Evolutionary conservation across 1,139 yeast species (phyloP), one percentile per base, ranked within the genome.

Genomic region (Arxiozyma heterogenica): DNA sequence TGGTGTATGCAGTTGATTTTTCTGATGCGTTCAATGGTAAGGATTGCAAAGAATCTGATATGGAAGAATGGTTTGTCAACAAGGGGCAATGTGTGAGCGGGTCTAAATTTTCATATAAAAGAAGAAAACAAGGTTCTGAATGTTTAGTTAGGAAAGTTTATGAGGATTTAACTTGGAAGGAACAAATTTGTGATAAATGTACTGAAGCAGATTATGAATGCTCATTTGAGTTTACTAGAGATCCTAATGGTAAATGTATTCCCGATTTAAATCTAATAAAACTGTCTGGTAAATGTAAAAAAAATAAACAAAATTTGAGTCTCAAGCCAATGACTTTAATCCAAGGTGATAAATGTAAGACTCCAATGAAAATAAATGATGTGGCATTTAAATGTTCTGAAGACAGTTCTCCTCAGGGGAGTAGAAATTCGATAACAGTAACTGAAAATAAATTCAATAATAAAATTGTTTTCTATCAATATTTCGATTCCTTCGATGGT

Each of bases 41-140:
- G 53, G 75, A 72, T 5, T 86, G 94, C 69, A 70, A 66, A 1
- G 69, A 70, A 1, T 65, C 68, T 9, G 96, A 89, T 66, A 75
- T 83, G 62, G 96, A 89, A 69, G 77, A 75, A n/a, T 78, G 88
- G 75, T 75, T 75, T 57, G 72, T 75, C n/a, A 72, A 75, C 6
- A 71, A 75, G 5, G 87, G 87, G 1, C 63, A 75, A 17, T 90
- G 96, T 72, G 73, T 86, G 42, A 78, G 80, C 73, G 97, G 97
- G 9, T 87, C 81, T 55, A 79, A 75, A 60, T 90, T 86, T 62
- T 78, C 74, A 55, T 84, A 82, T 64, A 71, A 64, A 55, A 78
- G 96, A 68, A 82, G 95, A 71, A 87, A 86, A 63, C 76, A 75
- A 43, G 80, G 77, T 54, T 80, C 93, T 0, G 65, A 81, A 57